Base-by-base conservation (phyloP, 306 rosid genomes). In the Quercus bicolor region DNA sequence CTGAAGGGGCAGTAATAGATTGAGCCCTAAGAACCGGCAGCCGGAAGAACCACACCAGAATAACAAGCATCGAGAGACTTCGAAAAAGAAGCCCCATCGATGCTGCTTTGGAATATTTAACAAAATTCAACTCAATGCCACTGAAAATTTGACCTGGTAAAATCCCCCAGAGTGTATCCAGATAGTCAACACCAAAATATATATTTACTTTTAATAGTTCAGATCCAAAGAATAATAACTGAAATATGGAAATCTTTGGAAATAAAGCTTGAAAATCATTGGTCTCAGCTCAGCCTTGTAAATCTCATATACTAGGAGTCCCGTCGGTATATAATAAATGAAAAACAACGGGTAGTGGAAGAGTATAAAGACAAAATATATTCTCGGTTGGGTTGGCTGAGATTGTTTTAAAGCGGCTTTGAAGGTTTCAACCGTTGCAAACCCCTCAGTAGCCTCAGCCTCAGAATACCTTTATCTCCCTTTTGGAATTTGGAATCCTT, bases 391-490 rank as follows among this genome's bases (percentile, higher is more conserved):
- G 16, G 31, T 68, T 56, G 20, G 33, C 1, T 34, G 15, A 70
- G 78, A 43, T 16, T 1, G 65, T 62, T 56, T 57, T 57, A 86
- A 91, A 88, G 94, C 85, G 80, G 79, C 89, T 88, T 87, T 87
- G 86, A 88, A 84, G 79, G 87, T 91, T 90, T 85, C 87, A 92
- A 72, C 93, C 92, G 92, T 92, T 90, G 84, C 74, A 52, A 78
- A 20, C 73, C 62, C 80, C 77, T 78, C 45, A 0, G 53, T 23
- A 24, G 64, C 61, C 73, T 77, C 66, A 31, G 29, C 52, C 52
- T 56, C 57, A 51, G 40, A 72, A 20, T 74, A 54, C 68, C 69
- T 83, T 80, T 68, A 75, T 92, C 84, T 77, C 75, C 77, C 82
- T 80, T 90, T 84, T 75, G 75, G 77, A 82, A 78, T 85, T 78